phyloP scores from a whole-genome alignment of 2,329 filamentous ascomycete genomes.

The Alternaria sp. region DNA sequence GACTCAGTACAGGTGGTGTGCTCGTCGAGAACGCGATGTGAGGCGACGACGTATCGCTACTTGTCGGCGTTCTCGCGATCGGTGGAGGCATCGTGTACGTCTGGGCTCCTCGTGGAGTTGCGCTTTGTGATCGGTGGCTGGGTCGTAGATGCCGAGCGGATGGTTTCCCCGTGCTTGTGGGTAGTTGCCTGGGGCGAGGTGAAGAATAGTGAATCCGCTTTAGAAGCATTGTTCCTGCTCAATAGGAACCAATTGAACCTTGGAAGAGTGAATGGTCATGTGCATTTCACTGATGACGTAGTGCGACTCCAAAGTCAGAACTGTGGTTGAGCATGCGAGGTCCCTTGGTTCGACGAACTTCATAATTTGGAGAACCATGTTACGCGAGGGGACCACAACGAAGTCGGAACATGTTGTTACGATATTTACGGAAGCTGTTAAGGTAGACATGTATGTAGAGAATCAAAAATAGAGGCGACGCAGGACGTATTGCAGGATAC shows the following conservation, averaged over 20 bases:
- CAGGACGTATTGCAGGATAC: too few species aligned
- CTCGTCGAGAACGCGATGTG: neutral
- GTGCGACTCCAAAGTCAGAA: neutral
- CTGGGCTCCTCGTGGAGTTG: neutral
- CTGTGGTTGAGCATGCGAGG: neutral
- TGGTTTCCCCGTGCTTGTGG: neutral
- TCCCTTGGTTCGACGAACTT: neutral
- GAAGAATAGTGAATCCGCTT: fast-evolving
- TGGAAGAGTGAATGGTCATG: too few species aligned
- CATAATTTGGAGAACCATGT: too few species aligned
- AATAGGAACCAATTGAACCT: too few species aligned
- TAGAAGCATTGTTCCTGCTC: neutral
- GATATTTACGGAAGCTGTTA: too few species aligned
- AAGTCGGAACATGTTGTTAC: too few species aligned
- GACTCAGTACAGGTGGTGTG: neutral
- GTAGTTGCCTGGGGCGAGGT: neutral
- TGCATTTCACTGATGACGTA: neutral
- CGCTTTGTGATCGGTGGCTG: neutral
- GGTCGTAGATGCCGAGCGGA: fast-evolving
- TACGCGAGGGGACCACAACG: too few species aligned
- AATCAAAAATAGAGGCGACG: too few species aligned
- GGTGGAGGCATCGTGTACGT: neutral
- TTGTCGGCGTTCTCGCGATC: neutral
- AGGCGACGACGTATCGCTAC: neutral
- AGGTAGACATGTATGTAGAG: neutral